Conservation (phyloP, 306 rosid genomes). For the Quercus parvula region DNA sequence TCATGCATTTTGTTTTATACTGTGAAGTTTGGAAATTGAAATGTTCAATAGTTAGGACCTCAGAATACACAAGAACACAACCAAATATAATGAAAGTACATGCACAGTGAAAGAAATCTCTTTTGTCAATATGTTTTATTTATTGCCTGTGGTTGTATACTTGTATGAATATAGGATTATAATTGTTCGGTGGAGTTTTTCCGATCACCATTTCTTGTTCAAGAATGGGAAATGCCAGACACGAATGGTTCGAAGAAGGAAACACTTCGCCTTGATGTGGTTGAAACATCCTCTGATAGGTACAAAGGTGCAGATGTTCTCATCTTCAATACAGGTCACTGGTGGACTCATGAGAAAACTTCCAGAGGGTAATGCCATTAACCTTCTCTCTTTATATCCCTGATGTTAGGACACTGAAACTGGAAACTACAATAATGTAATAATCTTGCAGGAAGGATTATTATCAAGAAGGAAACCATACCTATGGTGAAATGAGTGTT, state of each 20-base stretch:
- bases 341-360: slow-evolving; percentile 99
- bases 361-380: slow-evolving; percentile 57
- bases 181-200: slow-evolving; percentile 80
- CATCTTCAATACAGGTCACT: slow-evolving; percentile 92
- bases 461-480: slow-evolving; percentile 97
- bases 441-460: slow-evolving; percentile 71
- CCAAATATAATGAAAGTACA: too few species aligned
- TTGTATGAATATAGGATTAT: slow-evolving; percentile 57
- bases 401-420: background rate
- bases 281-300: slow-evolving; percentile 55
- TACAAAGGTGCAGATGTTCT: slow-evolving; percentile 81
- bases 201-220: slow-evolving; percentile 90
- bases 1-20: too few species aligned
- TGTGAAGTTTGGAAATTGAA: too few species aligned
- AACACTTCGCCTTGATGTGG: slow-evolving; percentile 88
- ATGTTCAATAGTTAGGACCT: too few species aligned
- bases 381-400: background rate
- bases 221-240: slow-evolving; percentile 75
- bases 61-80: too few species aligned
- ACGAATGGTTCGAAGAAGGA: slow-evolving; percentile 74
- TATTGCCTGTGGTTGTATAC: background rate
- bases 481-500: slow-evolving; percentile 69
- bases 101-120: background rate
- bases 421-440: background rate
- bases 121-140: background rate